These are phyloP conservation scores for Ottelia alismoides DNA, from an alignment of 106 monocot genomes.

Conservation along the genomic window DNA sequence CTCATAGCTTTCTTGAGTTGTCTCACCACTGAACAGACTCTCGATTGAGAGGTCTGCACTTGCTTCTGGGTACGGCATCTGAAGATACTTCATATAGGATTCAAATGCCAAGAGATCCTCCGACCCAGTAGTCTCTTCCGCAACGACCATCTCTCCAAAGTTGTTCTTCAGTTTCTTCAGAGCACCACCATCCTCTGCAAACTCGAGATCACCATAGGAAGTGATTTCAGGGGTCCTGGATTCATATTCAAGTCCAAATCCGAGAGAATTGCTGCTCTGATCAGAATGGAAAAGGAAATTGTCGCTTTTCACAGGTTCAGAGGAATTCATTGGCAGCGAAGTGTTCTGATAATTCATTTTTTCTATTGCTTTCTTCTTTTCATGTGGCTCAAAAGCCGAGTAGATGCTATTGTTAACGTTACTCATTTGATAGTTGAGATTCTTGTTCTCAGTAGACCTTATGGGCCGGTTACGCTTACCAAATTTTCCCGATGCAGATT, in stretches of 20 bases:
- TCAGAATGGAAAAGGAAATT: too few relatives aligned
- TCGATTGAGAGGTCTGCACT: constrained; percentile 14
- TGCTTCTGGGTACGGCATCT: constrained; percentile 24
- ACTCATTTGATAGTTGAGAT: too few relatives aligned
- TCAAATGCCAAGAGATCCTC: constrained; percentile 39
- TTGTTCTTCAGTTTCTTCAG: constrained; percentile 33
- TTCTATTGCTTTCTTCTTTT: too few relatives aligned
- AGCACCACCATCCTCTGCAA: neutral
- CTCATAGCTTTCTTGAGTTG: constrained; percentile 8
- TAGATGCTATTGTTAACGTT: too few relatives aligned
- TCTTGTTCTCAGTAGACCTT: too few relatives aligned
- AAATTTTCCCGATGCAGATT: neutral
- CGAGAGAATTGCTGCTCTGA: constrained; percentile 23
- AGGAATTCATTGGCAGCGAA: too few relatives aligned
- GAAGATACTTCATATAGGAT: constrained; percentile 25
- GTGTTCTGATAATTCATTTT: too few relatives aligned
- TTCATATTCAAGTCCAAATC: constrained; percentile 19
- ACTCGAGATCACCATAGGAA: constrained; percentile 19
- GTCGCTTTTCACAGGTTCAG: too few relatives aligned
- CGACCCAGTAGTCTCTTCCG: constrained; percentile 10
- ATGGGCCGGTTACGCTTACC: neutral
- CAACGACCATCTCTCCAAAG: constrained; percentile 3
- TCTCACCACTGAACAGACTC: constrained; percentile 12
- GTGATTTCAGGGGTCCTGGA: constrained; percentile 24
- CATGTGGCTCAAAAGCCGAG: too few relatives aligned